Evolutionary conservation across 306 rosid genomes (phyloP).

Genomic region (Malus sieversii): DNA sequence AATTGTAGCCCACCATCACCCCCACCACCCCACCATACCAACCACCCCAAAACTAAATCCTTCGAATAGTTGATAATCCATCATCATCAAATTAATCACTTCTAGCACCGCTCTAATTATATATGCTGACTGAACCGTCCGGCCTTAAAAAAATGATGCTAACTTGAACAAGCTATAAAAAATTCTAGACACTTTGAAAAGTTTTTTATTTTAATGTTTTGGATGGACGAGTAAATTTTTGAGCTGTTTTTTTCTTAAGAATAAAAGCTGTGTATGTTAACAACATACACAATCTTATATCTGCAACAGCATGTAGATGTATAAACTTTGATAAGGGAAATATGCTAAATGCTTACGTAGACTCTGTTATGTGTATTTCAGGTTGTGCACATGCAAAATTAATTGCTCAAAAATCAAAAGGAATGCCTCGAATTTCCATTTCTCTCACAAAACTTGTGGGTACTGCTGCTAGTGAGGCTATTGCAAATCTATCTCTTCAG

Average conservation of each 20-base stretch:
- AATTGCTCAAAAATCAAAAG: slow-evolving; percentile 76
- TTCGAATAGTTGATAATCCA: no score
- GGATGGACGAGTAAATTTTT: not conserved
- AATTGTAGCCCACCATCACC: no score
- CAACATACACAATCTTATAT: not conserved
- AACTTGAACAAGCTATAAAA: no score
- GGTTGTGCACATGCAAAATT: slow-evolving; percentile 54
- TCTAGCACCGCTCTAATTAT: no score
- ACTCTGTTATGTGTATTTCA: slow-evolving; percentile 16
- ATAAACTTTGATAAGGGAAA: not conserved
- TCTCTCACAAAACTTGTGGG: slow-evolving; percentile 57
- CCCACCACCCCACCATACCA: no score
- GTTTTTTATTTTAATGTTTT: no score
- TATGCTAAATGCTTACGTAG: slow-evolving; percentile 1
- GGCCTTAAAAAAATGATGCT: no score
- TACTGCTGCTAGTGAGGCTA: slow-evolving; percentile 52
- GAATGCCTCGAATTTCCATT: slow-evolving; percentile 74
- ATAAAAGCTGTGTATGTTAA: not conserved
- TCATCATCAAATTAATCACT: no score
- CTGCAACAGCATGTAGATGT: not conserved
- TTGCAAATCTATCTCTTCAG: slow-evolving; percentile 45
- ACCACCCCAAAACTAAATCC: no score
- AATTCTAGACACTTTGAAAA: no score
- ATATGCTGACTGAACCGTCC: no score
- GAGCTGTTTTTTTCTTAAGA: not conserved